Evolutionary conservation across 2,329 filamentous ascomycete species (phyloP).

Genomic region (Xylariales sp.): DNA sequence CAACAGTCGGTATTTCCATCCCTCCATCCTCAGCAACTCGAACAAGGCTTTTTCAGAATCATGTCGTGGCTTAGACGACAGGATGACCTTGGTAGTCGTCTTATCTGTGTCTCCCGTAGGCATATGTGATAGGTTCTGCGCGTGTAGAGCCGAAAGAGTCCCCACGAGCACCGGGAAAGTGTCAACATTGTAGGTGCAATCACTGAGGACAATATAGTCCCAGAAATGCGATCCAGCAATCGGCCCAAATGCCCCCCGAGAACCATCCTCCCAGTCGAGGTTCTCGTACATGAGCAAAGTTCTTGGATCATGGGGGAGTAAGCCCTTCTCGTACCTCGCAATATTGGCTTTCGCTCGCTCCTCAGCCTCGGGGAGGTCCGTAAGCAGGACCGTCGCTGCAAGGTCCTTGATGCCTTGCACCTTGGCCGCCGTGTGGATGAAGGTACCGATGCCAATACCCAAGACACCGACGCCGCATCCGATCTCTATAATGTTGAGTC

Average conservation of each 20-base stretch:
- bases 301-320: background rate
- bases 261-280: conserved; percentile 53
- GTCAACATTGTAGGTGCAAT: conserved; percentile 59
- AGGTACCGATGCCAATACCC: conserved; percentile 42
- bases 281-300: conserved; percentile 43
- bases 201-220: conserved; percentile 52
- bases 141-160: conserved; percentile 47
- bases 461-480: conserved; percentile 54
- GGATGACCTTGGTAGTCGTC: conserved; percentile 37
- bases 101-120: conserved; percentile 6
- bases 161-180: conserved; percentile 48
- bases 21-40: conserved; percentile 37
- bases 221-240: conserved; percentile 35
- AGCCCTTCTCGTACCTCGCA: conserved; percentile 1
- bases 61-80: conserved; percentile 54
- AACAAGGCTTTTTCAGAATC: conserved; percentile 47
- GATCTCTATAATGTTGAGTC: conserved; percentile 47
- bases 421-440: conserved; percentile 21
- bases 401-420: conserved; percentile 12
- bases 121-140: conserved; percentile 24
- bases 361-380: conserved; percentile 52
- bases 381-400: conserved; percentile 39
- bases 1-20: conserved; percentile 40
- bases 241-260: conserved; percentile 38
- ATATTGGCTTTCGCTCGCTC: conserved; percentile 46